Evolutionary conservation across 2,329 filamentous ascomycete genomes (phyloP).

Genomic region (Cordyceps javanica): DNA sequence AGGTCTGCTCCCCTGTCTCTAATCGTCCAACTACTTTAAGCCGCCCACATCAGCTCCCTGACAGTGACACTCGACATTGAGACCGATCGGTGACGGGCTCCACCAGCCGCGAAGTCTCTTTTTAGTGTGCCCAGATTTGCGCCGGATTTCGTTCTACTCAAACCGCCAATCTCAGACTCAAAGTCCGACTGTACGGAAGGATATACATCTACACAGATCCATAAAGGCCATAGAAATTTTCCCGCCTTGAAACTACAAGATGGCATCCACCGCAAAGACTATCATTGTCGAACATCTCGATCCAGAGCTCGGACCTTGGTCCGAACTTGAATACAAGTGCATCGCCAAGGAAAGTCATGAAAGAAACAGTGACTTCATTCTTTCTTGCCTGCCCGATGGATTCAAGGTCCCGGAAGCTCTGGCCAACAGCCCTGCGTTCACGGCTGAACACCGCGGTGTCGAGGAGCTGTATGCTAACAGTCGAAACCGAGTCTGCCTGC

Average conservation of each 20-base stretch:
- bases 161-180: not conserved
- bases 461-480: constrained; percentile 71
- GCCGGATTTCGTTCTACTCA: not conserved
- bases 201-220: not conserved
- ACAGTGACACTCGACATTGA: not conserved
- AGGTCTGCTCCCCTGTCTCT: not conserved
- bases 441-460: constrained; percentile 69
- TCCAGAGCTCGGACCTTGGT: constrained; percentile 90
- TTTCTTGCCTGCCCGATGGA: constrained; percentile 69
- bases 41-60: not conserved
- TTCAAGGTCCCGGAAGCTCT: constrained; percentile 59
- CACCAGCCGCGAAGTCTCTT: constrained; percentile 5
- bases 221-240: not conserved
- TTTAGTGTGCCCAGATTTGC: constrained; percentile 10
- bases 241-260: constrained; percentile 17
- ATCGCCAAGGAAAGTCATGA: constrained; percentile 77
- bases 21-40: not conserved
- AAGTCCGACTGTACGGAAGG: not conserved
- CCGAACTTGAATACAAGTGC: constrained; percentile 81
- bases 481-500: constrained; percentile 74
- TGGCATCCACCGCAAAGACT: constrained; percentile 50
- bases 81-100: constrained; percentile 6
- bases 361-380: constrained; percentile 63
- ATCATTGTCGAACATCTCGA: constrained; percentile 98
- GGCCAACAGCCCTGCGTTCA: constrained; percentile 54